Evolutionary conservation across 2,329 filamentous ascomycete species (phyloP), one percentile per base, ranked within the genome.

Genomic region (Ophiostoma angusticollis): DNA sequence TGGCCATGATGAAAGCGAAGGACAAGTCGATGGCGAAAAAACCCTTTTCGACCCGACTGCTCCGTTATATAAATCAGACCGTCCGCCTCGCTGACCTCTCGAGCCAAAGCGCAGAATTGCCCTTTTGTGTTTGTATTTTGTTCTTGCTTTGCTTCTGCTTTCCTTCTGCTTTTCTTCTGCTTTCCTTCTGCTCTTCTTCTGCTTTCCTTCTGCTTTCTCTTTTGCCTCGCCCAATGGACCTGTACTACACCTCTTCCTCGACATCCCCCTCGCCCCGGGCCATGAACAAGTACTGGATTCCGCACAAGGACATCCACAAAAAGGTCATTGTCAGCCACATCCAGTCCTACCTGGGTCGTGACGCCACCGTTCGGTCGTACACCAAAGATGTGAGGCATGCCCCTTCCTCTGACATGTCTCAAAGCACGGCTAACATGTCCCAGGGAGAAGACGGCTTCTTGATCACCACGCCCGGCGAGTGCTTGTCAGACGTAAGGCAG

Each of bases 241-340:
- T 13, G 8, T 35, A 24, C 18, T 31, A 36, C 28, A 23, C 24
- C 9, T 2, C 38, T 9, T 31, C 38, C 3, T 18, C 38, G 28
- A 28, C 33, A 6, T 40, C 41, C 53, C 57, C 58, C 35, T 58
- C 56, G 18, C 48, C 52, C n/a, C 46, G 48, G 35, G 47, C 54
- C 37, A 64, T 72, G 60, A 75, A 75, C 55, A 65, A 62, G 50
- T 77, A 74, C 55, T 77, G 71, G 71, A 74, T 76, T 43, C 69
- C 70, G 12, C 65, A 71, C 43, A 55, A 66, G 44, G 70, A 74
- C 41, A 76, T 76, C 51, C 68, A 73, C 56, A 74, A 71, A 49
- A 74, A 68, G 47, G 65, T 75, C 46, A 74, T 76, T 49, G 72
- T 64, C 18, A 62, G 70, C 45, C 67, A 74, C 45, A 63, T 77